A percentile compares a stretch with the other conserved stretches of the same genome.
phyloP scores from a whole-genome alignment of 148 eudicot species.

The Chenopodium formosanum region DNA sequence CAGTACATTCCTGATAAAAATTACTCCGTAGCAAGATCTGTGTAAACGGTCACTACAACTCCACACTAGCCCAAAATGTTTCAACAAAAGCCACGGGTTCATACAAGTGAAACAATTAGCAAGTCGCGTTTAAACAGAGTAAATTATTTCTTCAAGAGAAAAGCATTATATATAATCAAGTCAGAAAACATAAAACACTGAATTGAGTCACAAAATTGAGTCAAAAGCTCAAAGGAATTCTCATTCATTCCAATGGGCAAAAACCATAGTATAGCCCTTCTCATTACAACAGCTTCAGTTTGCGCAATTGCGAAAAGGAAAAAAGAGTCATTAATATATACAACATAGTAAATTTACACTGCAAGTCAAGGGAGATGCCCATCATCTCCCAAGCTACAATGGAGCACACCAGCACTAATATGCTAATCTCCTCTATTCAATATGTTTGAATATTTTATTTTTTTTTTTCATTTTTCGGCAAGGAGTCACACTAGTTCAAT shows the following conservation, averaged over 20 bases:
- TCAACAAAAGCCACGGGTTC: not conserved
- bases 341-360: constrained; percentile 30
- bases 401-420: constrained; percentile 21
- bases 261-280: not conserved
- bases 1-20: not conserved
- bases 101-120: not conserved
- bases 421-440: not conserved
- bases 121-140: not conserved
- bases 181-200: not conserved
- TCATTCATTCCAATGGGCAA: constrained; percentile 21
- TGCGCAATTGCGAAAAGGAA: not conserved
- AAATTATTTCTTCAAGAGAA: not conserved
- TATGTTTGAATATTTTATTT: constrained; percentile 12
- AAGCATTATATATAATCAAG: not conserved
- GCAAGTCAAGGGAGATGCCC: constrained; percentile 31
- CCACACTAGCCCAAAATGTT: not conserved
- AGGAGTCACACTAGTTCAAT: constrained; percentile 30
- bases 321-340: constrained; percentile 35
- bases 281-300: constrained; percentile 9
- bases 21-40: too few relatives aligned
- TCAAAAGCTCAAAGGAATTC: constrained; percentile 1
- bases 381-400: constrained; percentile 35
- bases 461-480: constrained; percentile 11
- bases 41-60: too few relatives aligned
- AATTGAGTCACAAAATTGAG: not conserved